These are phyloP conservation scores for Azolla pinnata DNA, from an alignment of 75 land plant species.

Conservation along the genomic window DNA sequence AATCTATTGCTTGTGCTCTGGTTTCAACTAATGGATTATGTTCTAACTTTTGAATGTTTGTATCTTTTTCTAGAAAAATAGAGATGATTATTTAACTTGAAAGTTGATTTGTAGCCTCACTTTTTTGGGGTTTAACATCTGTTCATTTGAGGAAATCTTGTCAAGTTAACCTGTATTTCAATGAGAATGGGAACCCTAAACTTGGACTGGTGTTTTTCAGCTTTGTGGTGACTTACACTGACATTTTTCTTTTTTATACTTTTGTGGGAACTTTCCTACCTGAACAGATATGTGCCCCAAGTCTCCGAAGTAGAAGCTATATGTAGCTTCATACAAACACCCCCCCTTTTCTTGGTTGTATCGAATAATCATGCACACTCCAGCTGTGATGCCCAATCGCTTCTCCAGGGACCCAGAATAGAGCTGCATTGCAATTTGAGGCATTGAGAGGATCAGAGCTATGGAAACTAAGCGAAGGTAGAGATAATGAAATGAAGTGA, in stretches of 20 bases:
- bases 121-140: no score
- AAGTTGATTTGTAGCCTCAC: no score
- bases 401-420: conserved; percentile 64
- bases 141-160: no score
- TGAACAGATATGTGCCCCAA: conserved; percentile 73
- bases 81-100: no score
- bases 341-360: conserved; percentile 58
- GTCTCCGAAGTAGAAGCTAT: conserved; percentile 87
- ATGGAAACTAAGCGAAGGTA: background rate
- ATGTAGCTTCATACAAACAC: conserved; percentile 74
- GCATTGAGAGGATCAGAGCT: background rate
- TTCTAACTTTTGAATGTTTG: no score
- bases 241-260: background rate
- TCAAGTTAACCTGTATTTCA: no score
- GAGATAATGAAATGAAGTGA: background rate
- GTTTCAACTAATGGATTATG: no score
- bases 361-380: conserved; percentile 64
- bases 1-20: no score
- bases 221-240: no score
- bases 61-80: no score
- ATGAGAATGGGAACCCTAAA: no score
- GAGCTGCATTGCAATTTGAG: conserved; percentile 26
- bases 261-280: conserved; percentile 10
- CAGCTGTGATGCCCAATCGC: conserved; percentile 74
- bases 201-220: no score